Conservation (phyloP, 345 rosid species). For the Diplotaxis tenuifolia region DNA sequence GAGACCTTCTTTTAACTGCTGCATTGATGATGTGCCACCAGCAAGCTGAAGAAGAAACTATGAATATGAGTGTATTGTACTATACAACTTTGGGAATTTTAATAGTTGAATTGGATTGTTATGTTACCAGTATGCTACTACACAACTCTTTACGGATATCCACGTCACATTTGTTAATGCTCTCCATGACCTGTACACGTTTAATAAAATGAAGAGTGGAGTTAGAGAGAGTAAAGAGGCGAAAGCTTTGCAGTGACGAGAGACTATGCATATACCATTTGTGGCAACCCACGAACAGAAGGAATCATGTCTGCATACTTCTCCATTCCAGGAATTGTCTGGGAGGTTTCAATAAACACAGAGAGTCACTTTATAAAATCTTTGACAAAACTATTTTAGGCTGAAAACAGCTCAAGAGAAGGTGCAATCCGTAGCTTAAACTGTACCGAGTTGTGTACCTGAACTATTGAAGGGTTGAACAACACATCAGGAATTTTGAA, state of each 20-base stretch:
- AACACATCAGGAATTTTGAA: slow-evolving; percentile 94
- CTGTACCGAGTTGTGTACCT: slow-evolving; percentile 43
- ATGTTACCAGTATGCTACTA: slow-evolving; percentile 84
- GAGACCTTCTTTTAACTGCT: slow-evolving; percentile 97
- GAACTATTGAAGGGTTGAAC: slow-evolving; percentile 82
- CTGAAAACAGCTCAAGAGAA: slow-evolving; percentile 8
- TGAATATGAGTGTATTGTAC: slow-evolving; percentile 68
- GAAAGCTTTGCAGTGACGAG: slow-evolving; percentile 5
- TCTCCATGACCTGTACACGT: slow-evolving; percentile 75
- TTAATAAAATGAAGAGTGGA: neutral
- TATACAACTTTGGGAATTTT: slow-evolving; percentile 48
- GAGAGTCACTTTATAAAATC: neutral
- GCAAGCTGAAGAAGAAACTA: slow-evolving; percentile 58
- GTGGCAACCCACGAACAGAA: slow-evolving; percentile 80
- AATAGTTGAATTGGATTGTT: neutral
- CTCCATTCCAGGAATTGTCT: slow-evolving; percentile 95
- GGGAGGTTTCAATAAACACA: slow-evolving; percentile 21
- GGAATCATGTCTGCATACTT: slow-evolving; percentile 54
- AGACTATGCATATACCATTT: slow-evolving; percentile 57
- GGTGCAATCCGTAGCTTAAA: neutral
- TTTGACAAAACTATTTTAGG: neutral
- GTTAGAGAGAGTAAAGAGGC: neutral
- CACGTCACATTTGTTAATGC: slow-evolving; percentile 88
- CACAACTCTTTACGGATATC: slow-evolving; percentile 92
- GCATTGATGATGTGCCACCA: slow-evolving; percentile 99